phyloP scores from a whole-genome alignment of 2,329 filamentous ascomycete species.

The Chaetomiaceae sp. region DNA sequence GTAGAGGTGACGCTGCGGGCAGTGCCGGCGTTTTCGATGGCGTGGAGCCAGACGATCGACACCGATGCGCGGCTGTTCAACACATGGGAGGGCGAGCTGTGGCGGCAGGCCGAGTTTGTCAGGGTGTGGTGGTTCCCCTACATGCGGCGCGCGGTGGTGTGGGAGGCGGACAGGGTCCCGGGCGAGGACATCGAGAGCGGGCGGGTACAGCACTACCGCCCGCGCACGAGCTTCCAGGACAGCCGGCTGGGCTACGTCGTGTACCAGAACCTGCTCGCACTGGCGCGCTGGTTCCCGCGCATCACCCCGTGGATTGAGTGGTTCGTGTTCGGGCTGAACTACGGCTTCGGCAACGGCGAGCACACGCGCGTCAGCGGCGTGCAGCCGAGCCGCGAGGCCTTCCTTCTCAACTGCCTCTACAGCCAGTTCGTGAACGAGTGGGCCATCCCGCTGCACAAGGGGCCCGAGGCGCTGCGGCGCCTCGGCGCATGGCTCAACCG shows the following conservation, averaged over 20 bases:
- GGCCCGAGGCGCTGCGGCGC: slow-evolving; percentile 78
- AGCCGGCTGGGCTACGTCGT: slow-evolving; percentile 75
- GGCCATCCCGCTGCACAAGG: slow-evolving; percentile 80
- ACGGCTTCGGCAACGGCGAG: slow-evolving; percentile 65
- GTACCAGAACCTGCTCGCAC: slow-evolving; percentile 84
- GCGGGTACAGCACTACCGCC: slow-evolving; percentile 37
- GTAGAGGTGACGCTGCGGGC: slow-evolving; percentile 82
- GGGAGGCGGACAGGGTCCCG: slow-evolving; percentile 60
- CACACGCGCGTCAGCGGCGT: slow-evolving; percentile 65
- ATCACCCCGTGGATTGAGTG: slow-evolving; percentile 86
- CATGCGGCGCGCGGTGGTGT: slow-evolving; percentile 78
- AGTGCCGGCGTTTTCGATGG: slow-evolving; percentile 72
- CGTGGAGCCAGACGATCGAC: slow-evolving; percentile 77
- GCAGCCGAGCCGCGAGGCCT: slow-evolving; percentile 69
- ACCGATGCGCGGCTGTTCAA: slow-evolving; percentile 61
- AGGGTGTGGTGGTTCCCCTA: slow-evolving; percentile 98
- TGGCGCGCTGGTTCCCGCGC: slow-evolving; percentile 70
- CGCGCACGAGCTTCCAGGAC: slow-evolving; percentile 71
- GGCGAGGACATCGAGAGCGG: slow-evolving; percentile 40
- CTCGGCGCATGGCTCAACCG: slow-evolving; percentile 81
- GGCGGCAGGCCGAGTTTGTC: slow-evolving; percentile 82
- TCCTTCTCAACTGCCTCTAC: slow-evolving; percentile 96
- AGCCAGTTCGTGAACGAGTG: slow-evolving; percentile 99
- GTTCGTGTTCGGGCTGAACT: slow-evolving; percentile 97
- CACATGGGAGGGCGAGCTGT: slow-evolving; percentile 67